phyloP scores from a whole-genome alignment of 768 basidiomycete genomes.

The Boletus rubropictus region DNA sequence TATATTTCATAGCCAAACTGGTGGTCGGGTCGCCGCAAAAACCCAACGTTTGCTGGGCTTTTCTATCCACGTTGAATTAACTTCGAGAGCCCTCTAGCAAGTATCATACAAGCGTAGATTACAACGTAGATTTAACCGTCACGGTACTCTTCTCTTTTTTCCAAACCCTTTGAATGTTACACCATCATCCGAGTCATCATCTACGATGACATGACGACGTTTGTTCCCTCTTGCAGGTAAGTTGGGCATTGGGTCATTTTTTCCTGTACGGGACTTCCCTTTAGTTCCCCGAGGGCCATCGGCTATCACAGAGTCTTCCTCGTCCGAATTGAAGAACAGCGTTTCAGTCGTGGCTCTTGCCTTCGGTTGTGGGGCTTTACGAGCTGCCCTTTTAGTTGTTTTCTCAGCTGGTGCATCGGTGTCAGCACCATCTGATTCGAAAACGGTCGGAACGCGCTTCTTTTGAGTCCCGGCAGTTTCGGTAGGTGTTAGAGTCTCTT shows the following conservation, averaged over 20 bases:
- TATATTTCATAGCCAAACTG: slow-evolving; percentile 56
- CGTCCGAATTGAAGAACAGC: slow-evolving; percentile 50
- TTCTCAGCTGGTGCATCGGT: slow-evolving; percentile 14
- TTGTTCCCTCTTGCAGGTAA: slow-evolving; percentile 17
- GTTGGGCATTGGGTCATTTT: slow-evolving; percentile 3
- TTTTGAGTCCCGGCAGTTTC: slow-evolving; percentile 18
- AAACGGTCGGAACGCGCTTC: slow-evolving; percentile 27
- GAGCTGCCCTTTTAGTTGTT: slow-evolving; percentile 11
- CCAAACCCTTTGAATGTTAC: slow-evolving; percentile 64
- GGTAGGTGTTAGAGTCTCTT: slow-evolving; percentile 16
- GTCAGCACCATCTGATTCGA: slow-evolving; percentile 39
- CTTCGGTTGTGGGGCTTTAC: slow-evolving; percentile 29
- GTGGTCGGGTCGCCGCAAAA: slow-evolving; percentile 84
- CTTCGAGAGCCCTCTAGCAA: slow-evolving; percentile 6
- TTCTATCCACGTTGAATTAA: slow-evolving; percentile 72
- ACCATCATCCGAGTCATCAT: slow-evolving; percentile 70
- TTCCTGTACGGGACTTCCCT: slow-evolving; percentile 1
- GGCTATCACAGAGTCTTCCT: slow-evolving; percentile 27
- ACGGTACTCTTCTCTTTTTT: slow-evolving; percentile 25
- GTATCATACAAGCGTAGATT: neutral
- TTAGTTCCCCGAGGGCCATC: neutral
- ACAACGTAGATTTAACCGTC: slow-evolving; percentile 1
- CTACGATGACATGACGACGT: slow-evolving; percentile 37
- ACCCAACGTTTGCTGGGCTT: slow-evolving; percentile 81
- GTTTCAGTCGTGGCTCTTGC: slow-evolving; percentile 25